Evolutionary conservation across 1,284 basidiomycete genomes (phyloP), one percentile per base, ranked within the genome.

Genomic region (Boletus smithii): DNA sequence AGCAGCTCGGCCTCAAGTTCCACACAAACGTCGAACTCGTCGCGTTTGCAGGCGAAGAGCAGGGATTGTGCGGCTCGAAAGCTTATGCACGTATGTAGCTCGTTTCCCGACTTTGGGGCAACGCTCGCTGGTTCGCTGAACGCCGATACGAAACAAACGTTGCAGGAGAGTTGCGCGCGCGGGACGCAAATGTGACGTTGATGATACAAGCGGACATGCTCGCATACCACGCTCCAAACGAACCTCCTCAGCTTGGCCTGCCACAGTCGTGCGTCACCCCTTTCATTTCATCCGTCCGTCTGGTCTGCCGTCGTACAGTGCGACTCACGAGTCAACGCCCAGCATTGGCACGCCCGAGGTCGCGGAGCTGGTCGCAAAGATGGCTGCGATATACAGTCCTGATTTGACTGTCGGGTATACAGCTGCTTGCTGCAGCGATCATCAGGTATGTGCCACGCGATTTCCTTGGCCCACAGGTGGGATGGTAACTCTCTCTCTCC

Each of bases 201-300:
- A 88, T 93, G 77, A 75, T 94, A 47, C 91, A 94, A 65, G 88
- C 88, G 1, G 91, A 95, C 60, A 94, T 94, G 91, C 74, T 89
- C 38, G 91, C 79, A 0, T 93, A 91, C 63, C 88, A 80, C 49
- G 80, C 73, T 26, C 79, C 75, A 11, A 77, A 74, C 32, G 91
- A 94, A 68, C 85, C 88, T 23, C 65, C 79, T 5, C 91, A 94
- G 63, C 76, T 94, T 7, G 91, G 86, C 24, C 75, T 93, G 33
- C 90, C 83, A 10, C 69, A 74, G n/a, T 45, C 50, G 83, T 85
- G 46, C 37, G 76, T 67, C 10, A 4, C 11, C n/a, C 24, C 33
- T 16, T 35, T 22, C 6, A n/a, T n/a, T 14, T 16, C n/a, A n/a
- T n/a, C n/a, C n/a, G n/a, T n/a, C n/a, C n/a, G n/a, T n/a, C n/a